Conservation (phyloP, 768 basidiomycete genomes). For the Butyriboletus loyo region DNA sequence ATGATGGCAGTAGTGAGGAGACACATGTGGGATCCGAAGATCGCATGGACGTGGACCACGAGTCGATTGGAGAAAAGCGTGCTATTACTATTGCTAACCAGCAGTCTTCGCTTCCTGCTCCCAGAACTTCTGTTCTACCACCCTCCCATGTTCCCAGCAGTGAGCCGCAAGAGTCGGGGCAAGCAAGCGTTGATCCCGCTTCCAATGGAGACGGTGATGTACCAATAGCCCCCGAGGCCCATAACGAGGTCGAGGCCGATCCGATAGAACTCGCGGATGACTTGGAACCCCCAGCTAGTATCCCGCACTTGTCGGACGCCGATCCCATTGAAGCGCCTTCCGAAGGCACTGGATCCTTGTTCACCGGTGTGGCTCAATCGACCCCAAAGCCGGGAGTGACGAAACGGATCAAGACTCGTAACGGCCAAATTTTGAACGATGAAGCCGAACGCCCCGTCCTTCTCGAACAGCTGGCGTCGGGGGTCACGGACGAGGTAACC, state of each 20-base stretch:
- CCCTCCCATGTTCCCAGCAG: neutral
- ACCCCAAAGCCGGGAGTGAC: constrained; percentile 34
- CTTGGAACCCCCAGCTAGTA: constrained; percentile 21
- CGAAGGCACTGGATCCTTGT: constrained; percentile 4
- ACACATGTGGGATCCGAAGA: constrained; percentile 21
- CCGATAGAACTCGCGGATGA: constrained; percentile 46
- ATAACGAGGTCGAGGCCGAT: constrained; percentile 24
- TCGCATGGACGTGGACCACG: constrained; percentile 13
- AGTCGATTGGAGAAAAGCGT: constrained; percentile 1
- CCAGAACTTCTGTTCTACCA: neutral
- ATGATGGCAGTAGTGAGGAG: constrained; percentile 14
- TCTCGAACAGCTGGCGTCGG: constrained; percentile 20
- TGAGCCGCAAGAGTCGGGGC: neutral
- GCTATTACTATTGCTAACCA: neutral
- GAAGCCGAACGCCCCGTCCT: constrained; percentile 24
- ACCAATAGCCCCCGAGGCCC: neutral
- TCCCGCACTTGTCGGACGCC: constrained; percentile 4
- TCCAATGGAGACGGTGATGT: neutral
- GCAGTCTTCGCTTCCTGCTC: neutral
- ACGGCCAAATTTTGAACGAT: constrained; percentile 30
- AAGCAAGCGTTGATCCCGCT: constrained; percentile 19
- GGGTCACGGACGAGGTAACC: constrained; percentile 18
- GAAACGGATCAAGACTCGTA: constrained; percentile 43
- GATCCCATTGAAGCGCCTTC: constrained; percentile 32
- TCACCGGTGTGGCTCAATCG: constrained; percentile 5